These are phyloP conservation scores for Sporothrix luriei DNA, from an alignment of 2,329 filamentous ascomycete species.

Conservation along the genomic window DNA sequence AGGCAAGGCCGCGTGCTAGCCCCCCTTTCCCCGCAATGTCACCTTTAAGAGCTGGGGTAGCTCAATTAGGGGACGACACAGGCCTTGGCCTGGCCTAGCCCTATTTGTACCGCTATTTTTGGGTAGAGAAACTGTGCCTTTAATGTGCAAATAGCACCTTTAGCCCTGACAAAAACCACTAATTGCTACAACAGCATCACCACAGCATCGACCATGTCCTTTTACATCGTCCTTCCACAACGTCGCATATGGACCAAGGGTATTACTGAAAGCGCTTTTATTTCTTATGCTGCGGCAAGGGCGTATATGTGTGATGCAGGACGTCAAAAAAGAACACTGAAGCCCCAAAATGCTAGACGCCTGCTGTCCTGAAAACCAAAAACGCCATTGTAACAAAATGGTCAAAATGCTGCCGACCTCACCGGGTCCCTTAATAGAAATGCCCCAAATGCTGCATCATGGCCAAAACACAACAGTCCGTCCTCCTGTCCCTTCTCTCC, in stretches of 20 bases:
- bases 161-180: not conserved
- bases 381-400: not conserved
- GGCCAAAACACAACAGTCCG: not conserved
- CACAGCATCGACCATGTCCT: not conserved
- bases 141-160: not conserved
- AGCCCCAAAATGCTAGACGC: slow-evolving; percentile 13
- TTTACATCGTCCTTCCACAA: too few relatives aligned
- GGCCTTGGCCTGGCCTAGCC: not conserved
- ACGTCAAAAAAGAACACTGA: slow-evolving; percentile 5
- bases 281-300: slow-evolving; percentile 13
- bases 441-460: not conserved
- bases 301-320: slow-evolving; percentile 11
- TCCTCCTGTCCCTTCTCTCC: not conserved
- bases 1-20: slow-evolving; percentile 16
- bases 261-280: not conserved
- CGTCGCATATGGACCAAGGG: too few relatives aligned
- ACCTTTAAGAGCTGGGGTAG: not conserved
- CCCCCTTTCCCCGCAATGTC: slow-evolving; percentile 17
- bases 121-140: not conserved
- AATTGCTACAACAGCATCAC: not conserved
- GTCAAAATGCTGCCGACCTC: not conserved
- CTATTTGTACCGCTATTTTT: not conserved
- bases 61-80: not conserved
- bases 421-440: not conserved
- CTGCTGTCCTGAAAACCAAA: slow-evolving; percentile 11